Conservation (phyloP, 1,284 basidiomycete species). For the Ustilago shanxiensis region DNA sequence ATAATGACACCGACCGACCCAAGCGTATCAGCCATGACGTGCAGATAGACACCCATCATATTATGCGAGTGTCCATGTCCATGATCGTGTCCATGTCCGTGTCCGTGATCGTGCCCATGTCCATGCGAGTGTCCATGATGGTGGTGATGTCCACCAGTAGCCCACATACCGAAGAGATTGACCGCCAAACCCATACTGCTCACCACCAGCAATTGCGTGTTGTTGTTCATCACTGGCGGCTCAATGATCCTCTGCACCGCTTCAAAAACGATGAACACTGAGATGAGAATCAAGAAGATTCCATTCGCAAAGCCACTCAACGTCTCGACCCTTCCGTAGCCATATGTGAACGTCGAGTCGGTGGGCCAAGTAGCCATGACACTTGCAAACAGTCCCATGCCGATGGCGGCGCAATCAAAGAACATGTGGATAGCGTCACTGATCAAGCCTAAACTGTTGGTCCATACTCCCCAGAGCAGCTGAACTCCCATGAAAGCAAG, state of each 20-base stretch:
- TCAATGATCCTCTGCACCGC: constrained; percentile 94
- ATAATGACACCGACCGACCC: constrained; percentile 99
- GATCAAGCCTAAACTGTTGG: constrained; percentile 94
- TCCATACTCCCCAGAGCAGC: constrained; percentile 83
- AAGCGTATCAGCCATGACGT: constrained; percentile 73
- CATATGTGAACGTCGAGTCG: constrained; percentile 94
- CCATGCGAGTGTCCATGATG: constrained; percentile 72
- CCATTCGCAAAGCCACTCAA: constrained; percentile 98
- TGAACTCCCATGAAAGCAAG: constrained; percentile 88
- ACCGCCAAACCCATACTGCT: constrained; percentile 89
- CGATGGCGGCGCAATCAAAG: constrained; percentile 98
- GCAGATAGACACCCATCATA: constrained; percentile 98
- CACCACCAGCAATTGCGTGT: constrained; percentile 89
- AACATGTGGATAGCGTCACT: constrained; percentile 99
- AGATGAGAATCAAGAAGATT: constrained; percentile 94
- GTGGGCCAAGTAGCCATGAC: constrained; percentile 98
- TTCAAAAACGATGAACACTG: constrained; percentile 98
- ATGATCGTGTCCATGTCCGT: constrained; percentile 70
- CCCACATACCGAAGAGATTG: constrained; percentile 98
- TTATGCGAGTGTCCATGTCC: constrained; percentile 87
- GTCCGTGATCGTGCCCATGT: constrained; percentile 78
- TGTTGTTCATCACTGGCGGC: constrained; percentile 95
- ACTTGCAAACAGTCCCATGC: constrained; percentile 92
- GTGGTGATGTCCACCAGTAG: constrained; percentile 78
- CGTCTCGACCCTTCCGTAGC: constrained; percentile 98